phyloP scores from a whole-genome alignment of 2,329 filamentous ascomycete species.

The Malbranchea zuffiana region DNA sequence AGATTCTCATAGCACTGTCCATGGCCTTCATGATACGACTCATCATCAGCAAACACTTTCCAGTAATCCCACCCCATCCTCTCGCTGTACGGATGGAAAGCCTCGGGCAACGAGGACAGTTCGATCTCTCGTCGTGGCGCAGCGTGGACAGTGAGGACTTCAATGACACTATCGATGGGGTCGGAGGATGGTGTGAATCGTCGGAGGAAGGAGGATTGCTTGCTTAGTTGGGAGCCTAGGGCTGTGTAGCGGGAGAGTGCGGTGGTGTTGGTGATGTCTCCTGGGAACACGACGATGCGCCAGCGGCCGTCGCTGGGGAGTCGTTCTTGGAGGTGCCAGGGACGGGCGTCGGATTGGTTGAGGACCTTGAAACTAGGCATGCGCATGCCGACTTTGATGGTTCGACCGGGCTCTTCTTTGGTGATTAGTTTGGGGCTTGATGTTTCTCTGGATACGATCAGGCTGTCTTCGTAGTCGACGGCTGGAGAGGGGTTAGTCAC shows the following conservation, averaged over 20 bases:
- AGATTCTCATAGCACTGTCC: constrained; percentile 43
- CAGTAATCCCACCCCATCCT: constrained; percentile 46
- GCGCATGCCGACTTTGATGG: constrained; percentile 21
- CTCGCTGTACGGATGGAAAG: constrained; percentile 39
- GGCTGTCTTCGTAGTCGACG: too few relatives aligned
- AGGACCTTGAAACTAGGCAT: constrained; percentile 28
- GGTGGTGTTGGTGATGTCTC: constrained; percentile 39
- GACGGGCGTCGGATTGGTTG: constrained; percentile 29
- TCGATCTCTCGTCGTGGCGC: constrained; percentile 40
- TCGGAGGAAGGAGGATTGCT: constrained; percentile 33
- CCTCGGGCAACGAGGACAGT: constrained; percentile 36
- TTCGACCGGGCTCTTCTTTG: too few relatives aligned
- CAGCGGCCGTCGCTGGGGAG: constrained; percentile 31
- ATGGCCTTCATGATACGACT: constrained; percentile 43
- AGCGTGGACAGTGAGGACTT: constrained; percentile 50
- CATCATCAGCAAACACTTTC: constrained; percentile 46
- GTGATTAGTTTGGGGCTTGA: too few relatives aligned
- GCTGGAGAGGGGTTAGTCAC: background rate
- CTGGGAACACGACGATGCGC: constrained; percentile 46
- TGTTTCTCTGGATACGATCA: too few relatives aligned
- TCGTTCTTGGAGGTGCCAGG: constrained; percentile 30
- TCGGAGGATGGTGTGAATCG: constrained; percentile 31
- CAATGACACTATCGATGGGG: constrained; percentile 42
- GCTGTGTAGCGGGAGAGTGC: constrained; percentile 38
- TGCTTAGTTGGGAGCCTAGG: constrained; percentile 39